Base-by-base conservation (phyloP, 1,284 basidiomycete species). In the Gomphus bonarii region DNA sequence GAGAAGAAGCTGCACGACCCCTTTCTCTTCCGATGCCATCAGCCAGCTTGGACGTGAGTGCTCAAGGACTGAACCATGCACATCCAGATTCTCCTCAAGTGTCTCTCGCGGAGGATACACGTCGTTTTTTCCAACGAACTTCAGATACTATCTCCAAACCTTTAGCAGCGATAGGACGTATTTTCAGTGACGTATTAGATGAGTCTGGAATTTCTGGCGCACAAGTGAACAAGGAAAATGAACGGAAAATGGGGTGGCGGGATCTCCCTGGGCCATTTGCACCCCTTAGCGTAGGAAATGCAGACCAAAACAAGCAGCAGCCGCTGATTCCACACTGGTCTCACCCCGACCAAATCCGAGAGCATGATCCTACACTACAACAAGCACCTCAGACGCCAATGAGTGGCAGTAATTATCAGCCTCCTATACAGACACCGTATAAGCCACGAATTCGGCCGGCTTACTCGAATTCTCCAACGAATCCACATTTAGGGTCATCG, bases 131-230 rank as follows among this genome's bases (percentile, higher is more conserved):
- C 57, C 87, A 92, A 69, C 85, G 88, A 65, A 95, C 92, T 0
- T 88, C 91, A 5, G 90, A 93, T 65, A 89, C 82, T 0, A 85
- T 95, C 58, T 89, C 85, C 14, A 91, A 91, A 66, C 93, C 93
- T 5, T 75, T 97, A 12, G 88, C 75, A 60, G 91, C 92, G 1
- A 87, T 97, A 55, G 82, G 91, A 10, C 82, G 88, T 59, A 92
- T 97, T 61, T 86, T 97, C 66, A 86, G 78, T 63, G 87, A 86
- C 58, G 87, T 84, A 0, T 69, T 90, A 8, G 88, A 90, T 63
- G 70, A 70, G 46, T 68, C 71, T 3, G 73, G 73, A 54, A 70
- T 70, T 55, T 66, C 64, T 3, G 54, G 71, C 12, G 61, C 63
- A 33, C 62, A 53, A 47, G 47, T 75, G 74, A 42, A 72, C 48